These are phyloP conservation scores for Cladobotryum mycophilum DNA, from an alignment of 2,329 filamentous ascomycete genomes.

Conservation along the genomic window DNA sequence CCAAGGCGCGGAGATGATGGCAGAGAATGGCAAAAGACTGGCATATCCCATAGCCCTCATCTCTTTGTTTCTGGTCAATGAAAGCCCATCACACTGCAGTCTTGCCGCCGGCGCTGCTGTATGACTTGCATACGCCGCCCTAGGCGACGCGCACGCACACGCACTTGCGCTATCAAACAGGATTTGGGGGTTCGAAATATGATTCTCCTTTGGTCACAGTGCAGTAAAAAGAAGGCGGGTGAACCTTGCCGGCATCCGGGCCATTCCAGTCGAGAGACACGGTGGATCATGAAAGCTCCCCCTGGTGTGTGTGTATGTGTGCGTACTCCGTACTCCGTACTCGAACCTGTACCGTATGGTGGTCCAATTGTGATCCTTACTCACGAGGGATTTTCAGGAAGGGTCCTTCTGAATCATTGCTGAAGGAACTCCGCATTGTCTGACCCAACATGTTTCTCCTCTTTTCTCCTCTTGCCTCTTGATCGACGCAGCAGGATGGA, in stretches of 20 bases:
- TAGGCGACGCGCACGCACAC: slow-evolving; percentile 3
- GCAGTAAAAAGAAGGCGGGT: slow-evolving; percentile 8
- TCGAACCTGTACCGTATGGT: neutral
- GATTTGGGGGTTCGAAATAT: neutral
- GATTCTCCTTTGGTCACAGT: slow-evolving; percentile 10
- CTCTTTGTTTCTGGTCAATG: slow-evolving; percentile 12
- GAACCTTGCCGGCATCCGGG: slow-evolving; percentile 8
- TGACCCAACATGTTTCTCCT: neutral
- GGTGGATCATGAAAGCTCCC: too few relatives aligned
- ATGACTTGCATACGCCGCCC: slow-evolving; percentile 11
- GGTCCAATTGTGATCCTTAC: neutral
- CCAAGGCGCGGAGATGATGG: slow-evolving; percentile 1
- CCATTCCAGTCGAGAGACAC: slow-evolving; percentile 1
- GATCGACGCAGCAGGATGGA: neutral
- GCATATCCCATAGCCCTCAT: slow-evolving; percentile 2
- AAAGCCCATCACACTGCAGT: slow-evolving; percentile 9
- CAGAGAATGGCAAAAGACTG: neutral
- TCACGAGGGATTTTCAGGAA: slow-evolving; percentile 7
- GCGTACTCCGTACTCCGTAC: slow-evolving; percentile 3
- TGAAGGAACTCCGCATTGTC: slow-evolving; percentile 5
- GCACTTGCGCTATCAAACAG: neutral
- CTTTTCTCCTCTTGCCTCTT: slow-evolving; percentile 3
- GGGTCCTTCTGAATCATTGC: slow-evolving; percentile 2
- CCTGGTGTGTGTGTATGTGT: neutral
- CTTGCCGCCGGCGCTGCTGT: slow-evolving; percentile 8